Base-by-base conservation (phyloP, 2,329 filamentous ascomycete species). In the Scortechinia acanthostroma region DNA sequence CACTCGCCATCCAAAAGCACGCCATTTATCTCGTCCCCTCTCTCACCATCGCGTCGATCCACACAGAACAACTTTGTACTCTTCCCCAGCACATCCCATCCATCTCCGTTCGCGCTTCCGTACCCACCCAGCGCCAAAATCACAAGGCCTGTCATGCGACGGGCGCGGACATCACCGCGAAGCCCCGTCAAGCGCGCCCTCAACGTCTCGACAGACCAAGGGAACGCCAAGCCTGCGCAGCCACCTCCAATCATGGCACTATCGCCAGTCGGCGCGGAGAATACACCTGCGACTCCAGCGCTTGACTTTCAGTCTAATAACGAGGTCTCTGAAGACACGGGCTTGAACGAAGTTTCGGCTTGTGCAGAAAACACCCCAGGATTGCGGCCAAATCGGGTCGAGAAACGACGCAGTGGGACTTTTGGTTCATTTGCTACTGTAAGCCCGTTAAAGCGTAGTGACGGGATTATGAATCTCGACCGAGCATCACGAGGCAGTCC, bases 91-190 rank as follows among this genome's bases (percentile, higher is more conserved):
- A 10, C 35, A 40, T 13, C 10, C 35, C 35, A 40, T 13, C 35
- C 14, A 19, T 40, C 35, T 40, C 35, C 35, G 14, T 19, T 40
- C 17, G 35, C 35, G 10, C 13, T 40, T 6, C 35, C 35, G 6
- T 40, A 40, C 20, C 35, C 35, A 40, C 35, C 35, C 14, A 40
- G 35, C 35, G 35, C 35, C 10, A 40, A 40, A 40, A 40, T 40
- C 17, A 40, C 35, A 6, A 13, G 35, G 17, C 35, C 35, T 6
- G 35, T 17, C 35, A 40, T 40, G 35, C 35, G 35, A 19, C 35
- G 35, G 25, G n/a, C 25, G 20, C 35, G 35, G 10, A 40, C 35
- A 10, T 40, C 35, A 10, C 35, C 35, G 10, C 35, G 35, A 13
- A 40, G 35, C 35, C 35, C 35, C 10, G 35, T 19, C 6, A 40